These are phyloP conservation scores for Candida railenensis DNA, from an alignment of 805 yeast genomes.

Conservation along the genomic window DNA sequence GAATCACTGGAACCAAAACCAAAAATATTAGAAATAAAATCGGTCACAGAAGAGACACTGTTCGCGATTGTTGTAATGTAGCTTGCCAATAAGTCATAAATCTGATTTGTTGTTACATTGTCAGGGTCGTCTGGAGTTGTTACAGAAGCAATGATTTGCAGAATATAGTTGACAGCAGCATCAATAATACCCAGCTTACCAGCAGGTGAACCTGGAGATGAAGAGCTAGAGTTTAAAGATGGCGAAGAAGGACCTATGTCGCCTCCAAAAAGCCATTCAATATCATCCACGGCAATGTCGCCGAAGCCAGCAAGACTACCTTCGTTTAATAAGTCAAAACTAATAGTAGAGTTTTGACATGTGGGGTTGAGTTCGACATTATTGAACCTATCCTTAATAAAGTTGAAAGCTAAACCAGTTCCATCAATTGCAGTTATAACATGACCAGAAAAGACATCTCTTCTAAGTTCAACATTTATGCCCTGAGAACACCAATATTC, in stretches of 20 bases:
- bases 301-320: not conserved
- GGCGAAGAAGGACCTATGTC: not conserved
- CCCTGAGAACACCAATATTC: slow-evolving; percentile 23
- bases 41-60: not conserved
- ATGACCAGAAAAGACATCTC: slow-evolving; percentile 17
- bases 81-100: not conserved
- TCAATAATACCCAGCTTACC: not conserved
- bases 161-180: not conserved
- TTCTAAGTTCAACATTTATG: slow-evolving; percentile 21
- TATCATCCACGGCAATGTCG: not conserved
- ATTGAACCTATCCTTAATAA: slow-evolving; percentile 16
- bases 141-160: not conserved
- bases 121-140: not conserved
- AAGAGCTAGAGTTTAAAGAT: not conserved
- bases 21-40: not conserved
- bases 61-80: not conserved
- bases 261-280: not conserved
- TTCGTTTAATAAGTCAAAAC: not conserved
- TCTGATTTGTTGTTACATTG: not conserved
- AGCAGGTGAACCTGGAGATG: too few relatives aligned
- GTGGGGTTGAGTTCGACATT: slow-evolving; percentile 7
- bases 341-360: not conserved
- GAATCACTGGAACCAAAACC: not conserved
- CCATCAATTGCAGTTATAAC: slow-evolving; percentile 15
- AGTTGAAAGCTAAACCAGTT: slow-evolving; percentile 16